Conservation (phyloP, 768 basidiomycete species). For the Pisolithus albus region DNA sequence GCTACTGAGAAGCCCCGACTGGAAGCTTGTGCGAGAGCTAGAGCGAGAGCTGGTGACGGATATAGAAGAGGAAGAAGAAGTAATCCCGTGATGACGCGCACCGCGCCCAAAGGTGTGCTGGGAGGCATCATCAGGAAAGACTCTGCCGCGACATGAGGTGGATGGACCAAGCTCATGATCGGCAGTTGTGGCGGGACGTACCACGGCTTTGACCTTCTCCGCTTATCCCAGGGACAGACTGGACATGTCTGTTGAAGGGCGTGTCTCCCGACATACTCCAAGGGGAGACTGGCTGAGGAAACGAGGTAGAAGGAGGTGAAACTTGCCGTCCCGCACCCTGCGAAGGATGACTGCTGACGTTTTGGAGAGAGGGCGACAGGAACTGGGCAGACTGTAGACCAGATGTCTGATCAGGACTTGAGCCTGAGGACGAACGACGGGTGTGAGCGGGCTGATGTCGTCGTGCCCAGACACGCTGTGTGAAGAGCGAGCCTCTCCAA, state of each 20-base stretch:
- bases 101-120: constrained; percentile 45
- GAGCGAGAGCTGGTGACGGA: constrained; percentile 35
- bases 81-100: constrained; percentile 22
- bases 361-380: constrained; percentile 4
- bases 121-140: constrained; percentile 38
- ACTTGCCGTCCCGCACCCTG: constrained; percentile 22
- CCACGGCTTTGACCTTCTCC: constrained; percentile 31
- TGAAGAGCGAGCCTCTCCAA: constrained; percentile 30
- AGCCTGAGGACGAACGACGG: constrained; percentile 17
- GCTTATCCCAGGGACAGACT: constrained; percentile 14
- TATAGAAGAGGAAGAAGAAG: constrained; percentile 34
- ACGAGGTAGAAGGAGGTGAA: constrained; percentile 9
- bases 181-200: constrained; percentile 31
- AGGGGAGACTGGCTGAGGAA: constrained; percentile 10
- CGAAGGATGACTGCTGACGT: constrained; percentile 30
- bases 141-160: constrained; percentile 14
- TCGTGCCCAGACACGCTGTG: constrained; percentile 13
- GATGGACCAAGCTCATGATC: constrained; percentile 6
- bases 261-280: constrained; percentile 1
- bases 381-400: constrained; percentile 32
- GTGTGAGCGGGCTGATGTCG: constrained; percentile 34
- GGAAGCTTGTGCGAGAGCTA: constrained; percentile 28
- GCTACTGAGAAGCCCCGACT: constrained; percentile 36
- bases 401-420: constrained; percentile 36
- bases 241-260: constrained; percentile 1